Conservation (phyloP, 164 flowering plant genomes). For the Liriodendron chinense region DNA sequence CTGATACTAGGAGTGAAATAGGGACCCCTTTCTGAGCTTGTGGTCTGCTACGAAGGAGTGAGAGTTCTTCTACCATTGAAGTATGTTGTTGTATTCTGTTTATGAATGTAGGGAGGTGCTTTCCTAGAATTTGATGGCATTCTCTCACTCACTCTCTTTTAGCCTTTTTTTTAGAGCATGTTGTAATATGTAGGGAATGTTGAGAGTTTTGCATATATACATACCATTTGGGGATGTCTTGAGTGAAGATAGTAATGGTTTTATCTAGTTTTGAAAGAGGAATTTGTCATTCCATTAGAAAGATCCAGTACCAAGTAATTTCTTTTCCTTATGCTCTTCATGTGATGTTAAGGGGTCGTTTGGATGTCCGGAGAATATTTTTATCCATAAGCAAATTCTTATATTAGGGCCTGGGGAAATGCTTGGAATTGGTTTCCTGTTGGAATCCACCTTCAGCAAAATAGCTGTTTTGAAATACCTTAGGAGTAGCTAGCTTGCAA, state of each 20-base stretch:
- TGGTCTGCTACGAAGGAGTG: neutral
- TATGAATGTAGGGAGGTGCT: neutral
- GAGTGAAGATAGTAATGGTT: neutral
- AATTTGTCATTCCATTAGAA: neutral
- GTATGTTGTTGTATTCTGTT: neutral
- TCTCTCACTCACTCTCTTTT: neutral
- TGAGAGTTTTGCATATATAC: neutral
- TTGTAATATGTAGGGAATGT: neutral
- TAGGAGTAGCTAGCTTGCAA: too few relatives aligned
- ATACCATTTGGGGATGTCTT: neutral
- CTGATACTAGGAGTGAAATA: conserved; percentile 87
- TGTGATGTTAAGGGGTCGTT: too few relatives aligned
- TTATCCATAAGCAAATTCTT: too few relatives aligned
- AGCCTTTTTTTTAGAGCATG: neutral
- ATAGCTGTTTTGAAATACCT: too few relatives aligned
- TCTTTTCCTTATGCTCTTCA: too few relatives aligned
- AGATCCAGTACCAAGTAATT: neutral
- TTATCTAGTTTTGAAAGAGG: neutral
- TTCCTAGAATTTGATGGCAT: neutral
- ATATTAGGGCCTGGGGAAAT: too few relatives aligned
- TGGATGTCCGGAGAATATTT: too few relatives aligned
- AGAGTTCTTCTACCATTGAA: neutral
- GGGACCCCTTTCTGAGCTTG: conserved; percentile 42
- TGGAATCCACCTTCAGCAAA: too few relatives aligned
- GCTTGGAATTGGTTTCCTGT: too few relatives aligned